These are phyloP conservation scores for Antonospora locustae DNA, from an alignment of 371 early-diverging fungal genomes.

Conservation along the genomic window DNA sequence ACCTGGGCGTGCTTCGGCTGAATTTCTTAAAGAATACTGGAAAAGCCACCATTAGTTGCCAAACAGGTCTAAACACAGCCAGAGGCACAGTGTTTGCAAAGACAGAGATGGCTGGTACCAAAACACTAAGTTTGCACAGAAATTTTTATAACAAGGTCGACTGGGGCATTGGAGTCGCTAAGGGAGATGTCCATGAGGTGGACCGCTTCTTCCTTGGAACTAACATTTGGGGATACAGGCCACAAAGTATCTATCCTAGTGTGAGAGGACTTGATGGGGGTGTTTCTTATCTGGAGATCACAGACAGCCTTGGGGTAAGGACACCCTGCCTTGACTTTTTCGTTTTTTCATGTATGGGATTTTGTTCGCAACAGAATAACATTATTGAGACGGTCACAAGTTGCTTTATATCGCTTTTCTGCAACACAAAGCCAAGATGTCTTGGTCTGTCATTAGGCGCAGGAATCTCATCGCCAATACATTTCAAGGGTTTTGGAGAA, in stretches of 20 bases:
- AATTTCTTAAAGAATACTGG: no score
- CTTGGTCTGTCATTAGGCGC: slow-evolving; percentile 13
- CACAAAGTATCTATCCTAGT: slow-evolving; percentile 21
- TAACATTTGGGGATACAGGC: slow-evolving; percentile 18
- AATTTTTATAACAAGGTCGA: slow-evolving; percentile 2
- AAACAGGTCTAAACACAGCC: no score
- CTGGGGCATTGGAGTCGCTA: slow-evolving; percentile 3
- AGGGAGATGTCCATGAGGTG: slow-evolving; percentile 12
- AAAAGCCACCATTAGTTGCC: no score
- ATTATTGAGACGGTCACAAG: neutral
- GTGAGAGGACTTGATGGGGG: slow-evolving; percentile 13
- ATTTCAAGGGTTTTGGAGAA: neutral
- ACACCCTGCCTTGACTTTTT: slow-evolving; percentile 2
- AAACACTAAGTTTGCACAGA: neutral
- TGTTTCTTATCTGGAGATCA: slow-evolving; percentile 20
- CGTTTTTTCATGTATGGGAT: slow-evolving; percentile 13
- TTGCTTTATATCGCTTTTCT: neutral
- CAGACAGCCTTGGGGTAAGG: slow-evolving; percentile 11
- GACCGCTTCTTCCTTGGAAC: slow-evolving; percentile 30
- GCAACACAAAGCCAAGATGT: slow-evolving; percentile 2
- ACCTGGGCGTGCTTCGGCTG: no score
- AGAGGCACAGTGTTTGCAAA: slow-evolving; percentile 7
- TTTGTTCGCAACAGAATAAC: neutral
- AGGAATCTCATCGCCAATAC: slow-evolving; percentile 11
- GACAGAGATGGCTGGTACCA: neutral